These are phyloP conservation scores for Blattamonas nauphoetae DNA, from an alignment of 78 protist genomes.

Conservation along the genomic window DNA sequence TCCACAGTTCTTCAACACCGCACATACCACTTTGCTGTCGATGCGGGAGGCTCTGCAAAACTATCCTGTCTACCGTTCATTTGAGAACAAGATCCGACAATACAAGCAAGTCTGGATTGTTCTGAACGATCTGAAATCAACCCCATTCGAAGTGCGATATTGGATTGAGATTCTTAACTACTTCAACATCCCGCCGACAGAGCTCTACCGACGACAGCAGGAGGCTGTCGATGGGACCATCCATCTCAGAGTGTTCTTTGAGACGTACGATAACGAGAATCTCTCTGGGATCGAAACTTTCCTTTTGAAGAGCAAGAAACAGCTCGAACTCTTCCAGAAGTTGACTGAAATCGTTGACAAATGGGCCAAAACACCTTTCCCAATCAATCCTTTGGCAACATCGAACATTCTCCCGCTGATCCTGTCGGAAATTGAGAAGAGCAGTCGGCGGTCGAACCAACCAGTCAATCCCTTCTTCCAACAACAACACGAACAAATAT, in stretches of 20 bases:
- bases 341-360: background rate
- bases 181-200: background rate
- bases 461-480: no score
- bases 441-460: no score
- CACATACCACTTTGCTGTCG: background rate
- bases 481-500: no score
- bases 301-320: background rate
- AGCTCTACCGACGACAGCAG: background rate
- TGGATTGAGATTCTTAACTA: background rate
- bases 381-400: background rate
- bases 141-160: background rate
- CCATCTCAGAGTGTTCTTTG: background rate
- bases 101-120: background rate
- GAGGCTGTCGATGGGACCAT: background rate
- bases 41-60: background rate
- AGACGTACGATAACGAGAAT: background rate
- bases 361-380: background rate
- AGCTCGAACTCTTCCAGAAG: background rate
- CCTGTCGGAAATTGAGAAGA: no score
- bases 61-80: background rate
- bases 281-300: background rate
- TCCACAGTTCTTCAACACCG: background rate
- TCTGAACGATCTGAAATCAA: background rate
- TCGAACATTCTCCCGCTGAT: no score
- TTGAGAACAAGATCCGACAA: background rate